A percentile compares a stretch with the other conserved stretches of the same genome.
phyloP scores from a whole-genome alignment of 352 stramenopile species.

The Globisporangium viniferum region DNA sequence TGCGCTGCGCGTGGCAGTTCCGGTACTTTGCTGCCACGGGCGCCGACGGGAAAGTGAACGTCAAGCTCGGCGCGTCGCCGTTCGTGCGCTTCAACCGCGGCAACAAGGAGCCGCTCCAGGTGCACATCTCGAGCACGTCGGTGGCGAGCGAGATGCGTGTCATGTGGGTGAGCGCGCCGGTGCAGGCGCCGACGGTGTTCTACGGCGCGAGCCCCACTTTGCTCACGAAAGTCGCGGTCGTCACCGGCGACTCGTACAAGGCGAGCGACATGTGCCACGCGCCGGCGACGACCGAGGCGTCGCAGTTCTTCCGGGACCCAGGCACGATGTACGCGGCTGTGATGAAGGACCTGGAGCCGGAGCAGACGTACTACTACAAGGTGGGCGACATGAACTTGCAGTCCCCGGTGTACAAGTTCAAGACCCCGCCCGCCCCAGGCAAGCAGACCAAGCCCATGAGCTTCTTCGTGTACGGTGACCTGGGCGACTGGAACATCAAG shows the following conservation, averaged over 20 bases:
- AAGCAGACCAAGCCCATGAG: slow-evolving; percentile 20
- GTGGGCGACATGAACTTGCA: slow-evolving; percentile 10
- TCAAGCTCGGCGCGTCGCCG: slow-evolving; percentile 24
- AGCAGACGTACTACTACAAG: slow-evolving; percentile 24
- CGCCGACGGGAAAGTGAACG: slow-evolving; percentile 16
- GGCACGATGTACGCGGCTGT: slow-evolving; percentile 22
- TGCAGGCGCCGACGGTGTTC: slow-evolving; percentile 32
- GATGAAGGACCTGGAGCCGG: slow-evolving; percentile 15
- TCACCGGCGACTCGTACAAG: slow-evolving; percentile 4
- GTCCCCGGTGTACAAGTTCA: slow-evolving; percentile 21
- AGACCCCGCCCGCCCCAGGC: slow-evolving; percentile 18
- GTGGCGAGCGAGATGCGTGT: slow-evolving; percentile 39
- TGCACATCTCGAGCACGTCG: slow-evolving; percentile 10
- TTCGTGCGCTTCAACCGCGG: slow-evolving; percentile 16
- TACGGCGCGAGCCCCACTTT: slow-evolving; percentile 22
- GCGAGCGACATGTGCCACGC: slow-evolving; percentile 29
- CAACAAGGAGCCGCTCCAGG: slow-evolving; percentile 26
- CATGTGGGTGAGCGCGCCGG: slow-evolving; percentile 46
- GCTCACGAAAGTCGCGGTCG: slow-evolving; percentile 7
- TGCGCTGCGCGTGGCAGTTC: slow-evolving; percentile 27
- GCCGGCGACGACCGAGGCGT: slow-evolving; percentile 18
- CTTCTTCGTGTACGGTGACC: slow-evolving; percentile 71
- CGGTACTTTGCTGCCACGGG: slow-evolving; percentile 24
- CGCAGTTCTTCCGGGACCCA: slow-evolving; percentile 21
- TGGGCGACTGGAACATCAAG: slow-evolving; percentile 38